Evolutionary conservation across 164 flowering plant species (phyloP).

Genomic region (Vitis labrusca): DNA sequence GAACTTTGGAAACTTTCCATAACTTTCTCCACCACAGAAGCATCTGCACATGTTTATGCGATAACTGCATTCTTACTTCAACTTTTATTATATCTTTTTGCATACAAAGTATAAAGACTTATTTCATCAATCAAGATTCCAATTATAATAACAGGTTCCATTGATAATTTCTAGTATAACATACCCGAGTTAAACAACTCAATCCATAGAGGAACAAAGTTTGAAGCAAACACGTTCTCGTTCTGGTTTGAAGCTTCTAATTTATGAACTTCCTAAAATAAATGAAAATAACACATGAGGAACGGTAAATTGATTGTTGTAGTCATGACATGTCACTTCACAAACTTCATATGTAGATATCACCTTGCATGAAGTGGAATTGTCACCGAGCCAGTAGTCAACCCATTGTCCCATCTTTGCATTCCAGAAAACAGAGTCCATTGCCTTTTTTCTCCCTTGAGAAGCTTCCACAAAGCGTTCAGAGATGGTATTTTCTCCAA

Average conservation of each 20-base stretch:
- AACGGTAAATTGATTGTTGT: not conserved
- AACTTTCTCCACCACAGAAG: slow-evolving; percentile 46
- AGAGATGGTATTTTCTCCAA: slow-evolving; percentile 37
- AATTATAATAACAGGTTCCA: no score
- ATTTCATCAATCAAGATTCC: no score
- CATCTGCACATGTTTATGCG: slow-evolving; percentile 39
- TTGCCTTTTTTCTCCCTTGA: slow-evolving; percentile 48
- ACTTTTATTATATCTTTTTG: not conserved
- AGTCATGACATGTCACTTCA: not conserved
- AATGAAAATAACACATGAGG: not conserved
- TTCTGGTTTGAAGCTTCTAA: slow-evolving; percentile 68
- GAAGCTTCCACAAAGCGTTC: slow-evolving; percentile 52
- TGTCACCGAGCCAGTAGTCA: slow-evolving; percentile 68
- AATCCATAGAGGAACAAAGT: slow-evolving; percentile 86
- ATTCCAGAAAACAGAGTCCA: slow-evolving; percentile 75
- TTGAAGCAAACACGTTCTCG: slow-evolving; percentile 66
- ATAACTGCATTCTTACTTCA: slow-evolving; percentile 6
- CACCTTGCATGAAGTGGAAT: slow-evolving; percentile 36
- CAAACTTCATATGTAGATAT: not conserved
- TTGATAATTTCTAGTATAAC: not conserved
- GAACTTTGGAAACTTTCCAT: slow-evolving; percentile 51
- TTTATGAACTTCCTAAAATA: slow-evolving; percentile 46
- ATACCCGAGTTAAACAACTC: slow-evolving; percentile 65
- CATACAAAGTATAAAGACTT: not conserved
- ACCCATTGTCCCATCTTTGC: slow-evolving; percentile 80